Percentiles rank a stretch among this genome's conserved stretches.
These are phyloP conservation scores for Begonia peltatifolia DNA, from an alignment of 306 rosid genomes.

Conservation along the genomic window DNA sequence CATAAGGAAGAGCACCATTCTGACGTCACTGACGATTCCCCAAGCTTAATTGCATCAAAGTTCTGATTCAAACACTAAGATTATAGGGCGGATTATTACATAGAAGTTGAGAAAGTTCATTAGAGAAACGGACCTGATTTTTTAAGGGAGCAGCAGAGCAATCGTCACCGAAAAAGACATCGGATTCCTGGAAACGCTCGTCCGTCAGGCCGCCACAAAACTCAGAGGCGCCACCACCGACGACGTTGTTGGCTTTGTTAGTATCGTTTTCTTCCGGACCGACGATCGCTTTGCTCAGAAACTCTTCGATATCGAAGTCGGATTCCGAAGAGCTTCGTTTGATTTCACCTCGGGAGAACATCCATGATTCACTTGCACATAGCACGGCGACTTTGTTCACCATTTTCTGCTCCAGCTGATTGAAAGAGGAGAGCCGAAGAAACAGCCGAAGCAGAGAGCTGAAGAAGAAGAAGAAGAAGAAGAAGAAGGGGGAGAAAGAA, in stretches of 20 bases:
- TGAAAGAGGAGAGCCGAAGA: conserved; percentile 16
- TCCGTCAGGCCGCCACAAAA: conserved; percentile 11
- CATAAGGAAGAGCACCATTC: too few relatives aligned
- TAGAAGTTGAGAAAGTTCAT: background rate
- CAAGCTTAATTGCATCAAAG: background rate
- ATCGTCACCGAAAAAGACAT: conserved; percentile 15
- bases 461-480: background rate
- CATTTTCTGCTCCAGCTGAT: conserved; percentile 22
- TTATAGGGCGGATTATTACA: background rate
- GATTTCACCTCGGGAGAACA: conserved; percentile 13
- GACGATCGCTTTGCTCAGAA: conserved; percentile 6
- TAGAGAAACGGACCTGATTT: conserved; percentile 34
- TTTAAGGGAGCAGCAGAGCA: conserved; percentile 16
- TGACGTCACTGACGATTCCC: background rate
- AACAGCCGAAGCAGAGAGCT: conserved; percentile 11
- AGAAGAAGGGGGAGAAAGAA: background rate
- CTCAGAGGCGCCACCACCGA: conserved; percentile 10
- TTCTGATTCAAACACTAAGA: background rate
- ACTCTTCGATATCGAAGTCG: conserved; percentile 26
- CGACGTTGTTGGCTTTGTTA: conserved; percentile 1
- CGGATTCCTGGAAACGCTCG: conserved; percentile 11
- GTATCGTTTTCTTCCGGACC: background rate
- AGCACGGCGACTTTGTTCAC: conserved; percentile 4
- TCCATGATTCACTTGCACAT: conserved; percentile 7
- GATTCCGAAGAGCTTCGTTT: conserved; percentile 35